phyloP scores from a whole-genome alignment of 192 early-diverging fungal genomes.

The Gonapodya sp. region DNA sequence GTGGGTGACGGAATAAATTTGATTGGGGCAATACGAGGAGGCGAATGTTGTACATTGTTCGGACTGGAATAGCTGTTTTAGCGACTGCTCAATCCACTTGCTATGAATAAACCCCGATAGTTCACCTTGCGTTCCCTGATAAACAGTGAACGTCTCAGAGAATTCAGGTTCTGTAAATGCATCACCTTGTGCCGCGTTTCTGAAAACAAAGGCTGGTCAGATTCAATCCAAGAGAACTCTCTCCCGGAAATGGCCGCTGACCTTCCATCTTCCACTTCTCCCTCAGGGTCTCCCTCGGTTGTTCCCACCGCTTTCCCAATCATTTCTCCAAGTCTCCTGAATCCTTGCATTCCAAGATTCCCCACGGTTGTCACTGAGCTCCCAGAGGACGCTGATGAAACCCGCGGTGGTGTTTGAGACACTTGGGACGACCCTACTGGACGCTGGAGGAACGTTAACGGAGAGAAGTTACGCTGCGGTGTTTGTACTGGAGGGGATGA shows the following conservation, averaged over 20 bases:
- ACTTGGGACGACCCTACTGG: background rate
- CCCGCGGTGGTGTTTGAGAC: background rate
- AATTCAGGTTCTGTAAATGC: constrained; percentile 26
- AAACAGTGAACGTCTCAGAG: constrained; percentile 63
- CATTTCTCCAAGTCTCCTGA: background rate
- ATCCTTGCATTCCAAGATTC: background rate
- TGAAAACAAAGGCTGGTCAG: background rate
- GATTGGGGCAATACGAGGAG: constrained; percentile 40
- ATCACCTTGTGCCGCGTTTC: background rate
- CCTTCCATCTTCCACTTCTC: background rate
- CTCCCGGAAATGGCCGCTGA: background rate
- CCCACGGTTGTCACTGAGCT: background rate
- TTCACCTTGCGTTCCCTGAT: constrained; percentile 50
- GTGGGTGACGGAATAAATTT: constrained; percentile 29
- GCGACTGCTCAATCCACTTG: background rate
- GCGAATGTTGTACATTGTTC: constrained; percentile 59
- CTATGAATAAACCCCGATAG: background rate
- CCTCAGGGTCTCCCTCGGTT: background rate
- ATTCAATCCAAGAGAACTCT: background rate
- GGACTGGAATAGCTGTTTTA: constrained; percentile 27
- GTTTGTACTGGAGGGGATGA: background rate
- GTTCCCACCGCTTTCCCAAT: background rate
- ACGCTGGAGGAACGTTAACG: background rate
- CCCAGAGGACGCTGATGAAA: background rate
- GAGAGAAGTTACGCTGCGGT: background rate